Evolutionary conservation across 306 rosid species (phyloP), one percentile per base, ranked within the genome.

Genomic region (Begonia loranthoides): DNA sequence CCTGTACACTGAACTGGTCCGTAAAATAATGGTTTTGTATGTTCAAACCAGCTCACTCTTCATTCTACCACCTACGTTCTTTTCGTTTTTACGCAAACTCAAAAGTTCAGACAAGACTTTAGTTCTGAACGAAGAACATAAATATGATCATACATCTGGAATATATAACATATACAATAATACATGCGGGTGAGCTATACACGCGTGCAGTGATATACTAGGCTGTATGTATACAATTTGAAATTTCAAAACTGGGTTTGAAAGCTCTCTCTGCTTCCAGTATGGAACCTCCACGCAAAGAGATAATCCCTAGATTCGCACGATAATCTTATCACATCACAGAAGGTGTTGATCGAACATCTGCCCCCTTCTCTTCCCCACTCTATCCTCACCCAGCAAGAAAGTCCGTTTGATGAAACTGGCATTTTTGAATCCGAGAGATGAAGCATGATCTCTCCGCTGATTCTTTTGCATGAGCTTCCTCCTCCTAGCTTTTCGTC

Each of bases 301-400:
- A 66, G 74, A 58, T 82, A 90, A 56, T 86, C 92, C 57, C 76
- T 83, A 14, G 94, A 43, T 13, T 43, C 47, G 6, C 47, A 43
- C 33, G 62, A 55, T 24, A 80, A 44, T 48, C 79, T 78, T 8
- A 65, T 56, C 38, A 76, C 99, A 10, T 90, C 94, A 41, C 99
- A 82, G 74, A 78, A 90, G 40, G 95, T 79, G 19, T 73, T 62
- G 21, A 80, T 51, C 0, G 75, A 63, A 19, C 55, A 58, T 54
- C 71, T 80, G 64, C 72, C 68, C 50, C 56, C 62, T 12, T 67
- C 56, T 49, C 51, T 66, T 34, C 69, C 76, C 99, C 94, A 86
- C 14, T 90, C 99, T 0, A 90, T 86, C 69, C 79, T 80, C 58
- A 71, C 99, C 99, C 99, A 86, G 68, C 99, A 90, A 0, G 86